Percentiles rank a stretch among this genome's conserved stretches.
These are phyloP conservation scores for Polygonum aviculare DNA, from an alignment of 148 eudicot species.

Conservation along the genomic window DNA sequence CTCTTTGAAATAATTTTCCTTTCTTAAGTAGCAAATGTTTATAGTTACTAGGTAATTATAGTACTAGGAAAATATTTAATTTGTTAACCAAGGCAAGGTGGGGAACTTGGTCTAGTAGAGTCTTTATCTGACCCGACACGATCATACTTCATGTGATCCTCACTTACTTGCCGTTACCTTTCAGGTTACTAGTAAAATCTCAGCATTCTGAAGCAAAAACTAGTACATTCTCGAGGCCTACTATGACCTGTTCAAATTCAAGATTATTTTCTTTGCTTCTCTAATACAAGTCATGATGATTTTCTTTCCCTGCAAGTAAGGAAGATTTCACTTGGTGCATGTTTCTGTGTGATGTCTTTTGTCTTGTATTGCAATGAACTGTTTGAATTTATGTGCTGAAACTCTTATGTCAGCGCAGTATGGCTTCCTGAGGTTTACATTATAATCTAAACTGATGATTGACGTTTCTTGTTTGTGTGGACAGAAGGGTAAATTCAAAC, in stretches of 20 bases:
- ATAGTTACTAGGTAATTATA: not conserved
- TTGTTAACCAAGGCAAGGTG: too few relatives aligned
- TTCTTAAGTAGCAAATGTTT: not conserved
- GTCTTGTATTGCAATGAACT: not conserved
- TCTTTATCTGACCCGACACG: not conserved
- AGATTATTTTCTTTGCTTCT: not conserved
- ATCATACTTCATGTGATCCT: not conserved
- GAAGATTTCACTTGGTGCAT: not conserved
- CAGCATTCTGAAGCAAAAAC: not conserved
- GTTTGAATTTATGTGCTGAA: not conserved
- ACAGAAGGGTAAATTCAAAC: slow-evolving; percentile 65
- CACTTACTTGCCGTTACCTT: not conserved
- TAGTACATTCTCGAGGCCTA: not conserved
- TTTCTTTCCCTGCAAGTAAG: not conserved
- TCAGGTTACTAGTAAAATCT: not conserved
- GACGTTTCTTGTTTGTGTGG: not conserved
- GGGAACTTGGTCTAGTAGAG: too few relatives aligned
- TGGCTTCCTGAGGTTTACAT: not conserved
- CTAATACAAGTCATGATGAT: not conserved
- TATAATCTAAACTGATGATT: not conserved
- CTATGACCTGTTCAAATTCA: not conserved
- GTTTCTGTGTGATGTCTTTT: not conserved
- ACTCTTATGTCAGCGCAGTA: not conserved
- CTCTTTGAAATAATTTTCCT: not conserved
- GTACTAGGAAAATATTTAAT: not conserved